Evolutionary conservation across 129 eudicot genomes (phyloP).

Genomic region (Apium graveolens): DNA sequence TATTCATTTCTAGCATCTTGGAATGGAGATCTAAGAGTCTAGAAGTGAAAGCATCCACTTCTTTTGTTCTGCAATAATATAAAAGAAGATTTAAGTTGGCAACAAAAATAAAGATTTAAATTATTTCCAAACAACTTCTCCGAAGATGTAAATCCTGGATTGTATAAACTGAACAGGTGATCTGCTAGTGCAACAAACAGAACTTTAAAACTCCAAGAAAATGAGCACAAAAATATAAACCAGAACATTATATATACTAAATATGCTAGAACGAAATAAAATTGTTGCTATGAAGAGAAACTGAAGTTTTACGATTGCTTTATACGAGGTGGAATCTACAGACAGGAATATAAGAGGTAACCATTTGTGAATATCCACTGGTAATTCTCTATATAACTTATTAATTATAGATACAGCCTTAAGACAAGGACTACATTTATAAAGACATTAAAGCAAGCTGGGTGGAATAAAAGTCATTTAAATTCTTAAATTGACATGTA

Average conservation of each 20-base stretch:
- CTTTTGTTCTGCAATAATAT: constrained; percentile 60
- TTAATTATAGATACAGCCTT: neutral
- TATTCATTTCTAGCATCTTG: constrained; percentile 69
- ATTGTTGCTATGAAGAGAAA: neutral
- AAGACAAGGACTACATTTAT: neutral
- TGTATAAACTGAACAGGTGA: neutral
- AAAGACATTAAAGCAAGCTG: neutral
- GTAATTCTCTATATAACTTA: neutral
- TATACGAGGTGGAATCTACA: neutral
- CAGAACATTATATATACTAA: neutral
- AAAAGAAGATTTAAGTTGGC: constrained; percentile 9
- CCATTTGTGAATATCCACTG: neutral
- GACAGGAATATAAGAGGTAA: neutral
- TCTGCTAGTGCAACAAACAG: neutral
- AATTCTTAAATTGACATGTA: neutral
- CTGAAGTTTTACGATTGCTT: neutral
- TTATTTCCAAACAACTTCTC: neutral
- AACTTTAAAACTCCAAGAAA: neutral
- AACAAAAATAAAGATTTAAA: constrained; percentile 13
- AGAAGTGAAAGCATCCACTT: constrained; percentile 78
- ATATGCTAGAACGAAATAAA: neutral
- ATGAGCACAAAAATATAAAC: neutral
- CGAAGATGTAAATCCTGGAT: neutral
- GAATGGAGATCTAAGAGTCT: constrained; percentile 87
- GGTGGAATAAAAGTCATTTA: neutral